Base-by-base conservation (phyloP, 2,329 filamentous ascomycete species). In the Fusarium veterinarium region DNA sequence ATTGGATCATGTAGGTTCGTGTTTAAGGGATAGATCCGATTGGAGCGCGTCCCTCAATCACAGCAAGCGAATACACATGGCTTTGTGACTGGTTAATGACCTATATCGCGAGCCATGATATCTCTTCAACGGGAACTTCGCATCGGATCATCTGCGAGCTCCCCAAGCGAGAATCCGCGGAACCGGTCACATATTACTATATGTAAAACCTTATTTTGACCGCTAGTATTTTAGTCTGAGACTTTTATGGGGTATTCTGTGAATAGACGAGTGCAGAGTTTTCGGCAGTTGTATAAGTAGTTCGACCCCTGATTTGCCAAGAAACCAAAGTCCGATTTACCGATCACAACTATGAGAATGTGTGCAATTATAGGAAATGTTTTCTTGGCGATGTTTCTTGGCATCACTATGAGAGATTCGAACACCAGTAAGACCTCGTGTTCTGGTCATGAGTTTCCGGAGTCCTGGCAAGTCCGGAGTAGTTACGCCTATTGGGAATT, bases 271-370 rank as follows among this genome's bases (percentile, higher is more conserved):
- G 51, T 16, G 7, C 8, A 30, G 6, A 55, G 20, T 20, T 42
- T 14, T 42, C 51, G 52, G 52, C 25, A 42, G 37, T 42, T 55
- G 28, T 19, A 19, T 6, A 23, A 55, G 37, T 42, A 52, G 20
- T 25, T 31, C 20, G 8, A 55, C n/a, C 52, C 52, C 52, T 23
- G 52, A 55, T 42, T 42, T 23, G 52, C 52, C 52, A 55, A 55
- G 52, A 14, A 19, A 44, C 20, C 9, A 31, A 23, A 8, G 8
- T 5, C 16, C 20, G 52, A 23, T 23, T 44, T 55, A 23, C 37
- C 28, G 20, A 31, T 2, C 1, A 8, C 2, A 28, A n/a, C 7
- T 12, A 3, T 19, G n/a, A 28, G 25, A 13, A 1, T n/a, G 3
- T 16, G 19, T 17, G 10, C 3, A 6, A n/a, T 9, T 28, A 20